A percentile compares a stretch with the other conserved stretches of the same genome.
These are phyloP conservation scores for Schwanniomyces occidentalis DNA, from an alignment of 805 yeast species.

Conservation along the genomic window DNA sequence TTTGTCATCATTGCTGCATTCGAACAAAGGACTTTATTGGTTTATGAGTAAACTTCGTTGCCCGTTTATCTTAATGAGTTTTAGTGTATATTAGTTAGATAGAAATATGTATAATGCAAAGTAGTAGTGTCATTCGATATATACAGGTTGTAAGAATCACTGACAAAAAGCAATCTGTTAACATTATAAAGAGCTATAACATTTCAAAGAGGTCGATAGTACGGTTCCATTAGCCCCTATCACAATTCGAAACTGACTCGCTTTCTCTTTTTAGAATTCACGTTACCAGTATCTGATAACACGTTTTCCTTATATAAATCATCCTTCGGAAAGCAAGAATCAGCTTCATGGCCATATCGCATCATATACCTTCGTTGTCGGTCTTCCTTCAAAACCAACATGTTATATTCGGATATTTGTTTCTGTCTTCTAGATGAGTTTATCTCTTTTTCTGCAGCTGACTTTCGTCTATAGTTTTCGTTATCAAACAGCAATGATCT, in stretches of 20 bases:
- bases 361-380: conserved; percentile 22
- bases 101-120: no score
- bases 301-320: no score
- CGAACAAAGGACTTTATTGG: no score
- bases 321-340: no score
- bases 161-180: background rate
- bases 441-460: conserved; percentile 13
- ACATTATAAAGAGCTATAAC: no score
- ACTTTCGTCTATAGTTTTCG: conserved; percentile 3
- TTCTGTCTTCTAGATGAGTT: conserved; percentile 14
- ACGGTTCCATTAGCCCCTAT: background rate
- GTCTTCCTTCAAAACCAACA: conserved; percentile 24
- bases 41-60: no score
- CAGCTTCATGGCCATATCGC: conserved; percentile 5
- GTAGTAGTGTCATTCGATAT: no score
- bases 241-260: conserved; percentile 26
- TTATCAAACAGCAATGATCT: no score
- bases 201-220: conserved; percentile 4
- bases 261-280: conserved; percentile 22
- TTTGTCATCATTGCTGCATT: no score
- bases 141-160: conserved; percentile 1
- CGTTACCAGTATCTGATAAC: conserved; percentile 4
- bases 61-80: no score
- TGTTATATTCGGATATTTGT: conserved; percentile 28
- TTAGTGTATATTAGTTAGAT: no score